Conservation (phyloP, 257 asterid species). For the Forsythia viridissima region DNA sequence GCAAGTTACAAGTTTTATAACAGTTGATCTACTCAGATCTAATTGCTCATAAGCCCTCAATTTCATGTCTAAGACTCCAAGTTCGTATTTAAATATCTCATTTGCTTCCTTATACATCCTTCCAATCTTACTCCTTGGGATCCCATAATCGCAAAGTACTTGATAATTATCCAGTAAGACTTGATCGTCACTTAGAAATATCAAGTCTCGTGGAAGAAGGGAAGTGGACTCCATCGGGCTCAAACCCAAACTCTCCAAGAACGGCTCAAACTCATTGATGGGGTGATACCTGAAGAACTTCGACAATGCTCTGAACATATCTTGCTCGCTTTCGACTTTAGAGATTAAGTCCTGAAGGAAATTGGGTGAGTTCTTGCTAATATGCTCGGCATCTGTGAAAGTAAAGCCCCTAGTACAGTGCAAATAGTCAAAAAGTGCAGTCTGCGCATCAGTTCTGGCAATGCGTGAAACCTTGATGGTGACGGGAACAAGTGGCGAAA, state of each 20-base stretch:
- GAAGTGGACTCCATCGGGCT: slow-evolving; percentile 43
- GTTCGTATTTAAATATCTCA: slow-evolving; percentile 50
- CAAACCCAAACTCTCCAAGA: slow-evolving; percentile 90
- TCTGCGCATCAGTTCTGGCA: slow-evolving; percentile 63
- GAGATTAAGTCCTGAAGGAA: slow-evolving; percentile 54
- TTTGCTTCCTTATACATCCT: slow-evolving; percentile 68
- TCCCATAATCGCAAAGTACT: slow-evolving; percentile 67
- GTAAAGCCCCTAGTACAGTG: slow-evolving; percentile 75
- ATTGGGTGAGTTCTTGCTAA: slow-evolving; percentile 81
- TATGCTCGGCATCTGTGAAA: slow-evolving; percentile 78
- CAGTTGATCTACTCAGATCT: slow-evolving; percentile 61
- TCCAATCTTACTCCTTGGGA: slow-evolving; percentile 75
- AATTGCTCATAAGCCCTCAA: slow-evolving; percentile 62
- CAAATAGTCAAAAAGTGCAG: slow-evolving; percentile 82
- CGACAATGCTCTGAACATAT: slow-evolving; percentile 55
- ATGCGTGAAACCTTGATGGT: slow-evolving; percentile 32
- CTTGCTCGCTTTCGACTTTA: slow-evolving; percentile 55
- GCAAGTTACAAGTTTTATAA: slow-evolving; percentile 63
- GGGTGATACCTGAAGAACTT: slow-evolving; percentile 74
- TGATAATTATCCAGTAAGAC: slow-evolving; percentile 69
- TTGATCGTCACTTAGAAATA: slow-evolving; percentile 64
- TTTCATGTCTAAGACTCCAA: slow-evolving; percentile 50
- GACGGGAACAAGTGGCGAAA: slow-evolving; percentile 18
- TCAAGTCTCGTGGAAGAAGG: slow-evolving; percentile 65
- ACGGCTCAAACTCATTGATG: slow-evolving; percentile 91